Conservation (phyloP, 257 asterid species). For the Plantago major region DNA sequence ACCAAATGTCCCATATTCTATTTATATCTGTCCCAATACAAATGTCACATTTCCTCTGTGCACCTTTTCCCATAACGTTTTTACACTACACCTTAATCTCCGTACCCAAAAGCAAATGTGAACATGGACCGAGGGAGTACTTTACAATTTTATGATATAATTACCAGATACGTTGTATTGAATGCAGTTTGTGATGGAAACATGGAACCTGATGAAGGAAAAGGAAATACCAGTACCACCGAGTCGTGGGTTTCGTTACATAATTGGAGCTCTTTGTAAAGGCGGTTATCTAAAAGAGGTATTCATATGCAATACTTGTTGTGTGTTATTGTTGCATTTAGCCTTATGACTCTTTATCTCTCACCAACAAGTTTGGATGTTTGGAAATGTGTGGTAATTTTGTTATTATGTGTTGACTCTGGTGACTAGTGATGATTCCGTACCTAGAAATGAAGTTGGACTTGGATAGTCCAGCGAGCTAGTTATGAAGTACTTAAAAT, state of each 20-base stretch:
- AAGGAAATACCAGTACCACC: slow-evolving; percentile 47
- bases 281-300: slow-evolving; percentile 86
- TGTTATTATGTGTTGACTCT: not conserved
- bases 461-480: not conserved
- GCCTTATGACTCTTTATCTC: slow-evolving; percentile 6
- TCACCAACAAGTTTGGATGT: not conserved
- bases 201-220: slow-evolving; percentile 67
- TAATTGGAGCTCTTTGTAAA: slow-evolving; percentile 64
- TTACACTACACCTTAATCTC: too few relatives aligned
- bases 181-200: slow-evolving; percentile 78
- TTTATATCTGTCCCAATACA: too few relatives aligned
- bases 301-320: slow-evolving; percentile 5
- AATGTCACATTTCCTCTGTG: too few relatives aligned
- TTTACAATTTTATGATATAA: slow-evolving; percentile 10
- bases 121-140: too few relatives aligned
- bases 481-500: not conserved
- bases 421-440: not conserved
- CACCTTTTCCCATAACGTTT: too few relatives aligned
- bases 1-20: too few relatives aligned
- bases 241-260: slow-evolving; percentile 45
- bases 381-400: not conserved
- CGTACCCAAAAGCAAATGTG: too few relatives aligned
- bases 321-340: slow-evolving; percentile 13
- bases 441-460: slow-evolving; percentile 1
- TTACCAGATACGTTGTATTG: slow-evolving; percentile 4